These are phyloP conservation scores for Aspergillus spinulosporus DNA, from an alignment of 2,329 filamentous ascomycete genomes.

Conservation along the genomic window DNA sequence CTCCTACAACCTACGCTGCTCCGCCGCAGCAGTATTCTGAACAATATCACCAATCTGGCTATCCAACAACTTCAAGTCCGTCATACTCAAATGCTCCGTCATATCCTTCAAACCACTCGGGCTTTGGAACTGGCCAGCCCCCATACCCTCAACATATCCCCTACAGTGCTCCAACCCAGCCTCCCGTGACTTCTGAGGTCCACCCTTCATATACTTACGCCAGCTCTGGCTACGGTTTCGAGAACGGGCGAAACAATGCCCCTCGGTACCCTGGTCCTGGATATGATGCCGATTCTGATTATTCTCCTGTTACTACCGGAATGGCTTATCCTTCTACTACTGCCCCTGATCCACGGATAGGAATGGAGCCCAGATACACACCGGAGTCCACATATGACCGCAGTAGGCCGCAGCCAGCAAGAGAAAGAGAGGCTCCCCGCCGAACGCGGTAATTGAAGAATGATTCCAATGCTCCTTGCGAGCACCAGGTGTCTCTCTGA, in stretches of 20 bases:
- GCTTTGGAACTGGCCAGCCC: conserved; percentile 36
- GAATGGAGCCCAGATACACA: conserved; percentile 47
- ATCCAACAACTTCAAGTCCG: conserved; percentile 35
- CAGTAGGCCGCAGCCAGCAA: conserved; percentile 42
- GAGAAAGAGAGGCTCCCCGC: conserved; percentile 41
- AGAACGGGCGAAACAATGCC: conserved; percentile 40
- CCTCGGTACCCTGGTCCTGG: conserved; percentile 44
- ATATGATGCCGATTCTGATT: conserved; percentile 45
- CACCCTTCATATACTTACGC: conserved; percentile 43
- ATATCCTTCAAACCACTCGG: conserved; percentile 37
- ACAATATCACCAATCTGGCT: conserved; percentile 35
- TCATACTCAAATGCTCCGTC: conserved; percentile 34
- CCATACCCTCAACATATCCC: conserved; percentile 38
- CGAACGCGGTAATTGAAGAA: conserved; percentile 36
- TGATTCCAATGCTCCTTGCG: conserved; percentile 16
- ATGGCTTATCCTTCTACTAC: conserved; percentile 44
- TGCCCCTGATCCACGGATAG: conserved; percentile 44
- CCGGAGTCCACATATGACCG: conserved; percentile 41
- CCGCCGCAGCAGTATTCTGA: conserved; percentile 40
- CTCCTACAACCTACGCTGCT: conserved; percentile 37
- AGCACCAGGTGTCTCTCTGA: conserved; percentile 12
- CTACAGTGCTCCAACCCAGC: conserved; percentile 37
- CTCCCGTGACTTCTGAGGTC: conserved; percentile 42
- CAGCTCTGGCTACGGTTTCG: conserved; percentile 38
- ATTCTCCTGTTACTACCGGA: conserved; percentile 42